Percentiles rank a stretch among this genome's conserved stretches.
These are phyloP conservation scores for Tolypocladium pustulatum DNA, from an alignment of 2,329 filamentous ascomycete species.

Conservation along the genomic window DNA sequence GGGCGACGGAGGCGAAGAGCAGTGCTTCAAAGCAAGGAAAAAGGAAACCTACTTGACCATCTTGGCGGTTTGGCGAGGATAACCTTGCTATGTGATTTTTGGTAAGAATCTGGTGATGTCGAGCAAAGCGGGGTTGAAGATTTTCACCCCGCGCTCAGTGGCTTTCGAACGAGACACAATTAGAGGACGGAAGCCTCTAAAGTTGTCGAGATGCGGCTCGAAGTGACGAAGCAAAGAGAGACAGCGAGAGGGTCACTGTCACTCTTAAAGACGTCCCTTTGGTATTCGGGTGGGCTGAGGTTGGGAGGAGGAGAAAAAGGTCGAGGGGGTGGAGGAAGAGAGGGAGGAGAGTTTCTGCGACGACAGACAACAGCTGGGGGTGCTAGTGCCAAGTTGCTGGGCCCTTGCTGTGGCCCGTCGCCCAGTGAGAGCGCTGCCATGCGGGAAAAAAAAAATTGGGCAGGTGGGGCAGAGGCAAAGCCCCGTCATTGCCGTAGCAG, in stretches of 20 bases:
- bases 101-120: conserved; percentile 11
- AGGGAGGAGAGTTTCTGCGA: conserved; percentile 11
- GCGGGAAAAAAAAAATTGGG: conserved; percentile 9
- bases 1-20: background rate
- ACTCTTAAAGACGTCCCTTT: conserved; percentile 28
- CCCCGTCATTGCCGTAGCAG: conserved; percentile 2
- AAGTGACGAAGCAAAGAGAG: conserved; percentile 24
- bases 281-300: conserved; percentile 10
- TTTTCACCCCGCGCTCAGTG: conserved; percentile 27
- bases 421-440: conserved; percentile 3
- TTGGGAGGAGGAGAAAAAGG: conserved; percentile 14
- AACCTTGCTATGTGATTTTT: conserved; percentile 27
- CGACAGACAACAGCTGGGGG: background rate
- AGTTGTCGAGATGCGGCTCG: conserved; percentile 13
- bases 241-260: conserved; percentile 28
- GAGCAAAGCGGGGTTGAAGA: conserved; percentile 35
- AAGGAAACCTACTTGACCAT: conserved; percentile 92
- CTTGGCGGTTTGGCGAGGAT: conserved; percentile 66
- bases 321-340: conserved; percentile 6
- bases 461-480: conserved; percentile 9
- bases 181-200: conserved; percentile 2
- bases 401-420: background rate
- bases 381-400: background rate
- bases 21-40: background rate
- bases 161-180: conserved; percentile 4